Conservation (phyloP, 2,329 filamentous ascomycete genomes). For the Zymoseptoria tritici region DNA sequence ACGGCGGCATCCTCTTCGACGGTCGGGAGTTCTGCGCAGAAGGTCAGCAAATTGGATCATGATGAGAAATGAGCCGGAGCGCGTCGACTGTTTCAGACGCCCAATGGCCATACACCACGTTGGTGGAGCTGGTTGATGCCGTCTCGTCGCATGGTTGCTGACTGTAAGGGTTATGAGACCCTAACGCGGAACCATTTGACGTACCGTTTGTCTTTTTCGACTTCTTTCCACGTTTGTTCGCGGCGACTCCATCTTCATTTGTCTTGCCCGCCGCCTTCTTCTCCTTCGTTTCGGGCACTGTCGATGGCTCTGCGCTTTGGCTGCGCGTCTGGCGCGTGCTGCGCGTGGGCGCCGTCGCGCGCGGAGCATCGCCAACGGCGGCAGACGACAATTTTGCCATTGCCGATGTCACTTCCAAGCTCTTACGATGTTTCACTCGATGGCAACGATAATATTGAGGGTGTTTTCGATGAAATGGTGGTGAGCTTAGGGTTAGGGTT, state of each 20-base stretch:
- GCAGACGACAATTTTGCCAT: not conserved
- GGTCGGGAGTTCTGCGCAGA: constrained; percentile 2
- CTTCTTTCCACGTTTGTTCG: constrained; percentile 2
- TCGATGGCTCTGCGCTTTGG: constrained; percentile 32
- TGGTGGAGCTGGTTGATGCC: not conserved
- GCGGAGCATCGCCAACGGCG: not conserved
- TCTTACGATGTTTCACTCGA: not conserved
- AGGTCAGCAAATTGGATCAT: not conserved
- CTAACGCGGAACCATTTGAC: not conserved
- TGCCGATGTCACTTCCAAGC: not conserved
- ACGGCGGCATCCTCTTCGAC: constrained; percentile 4
- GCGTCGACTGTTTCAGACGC: too few relatives aligned
- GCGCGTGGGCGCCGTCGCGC: not conserved
- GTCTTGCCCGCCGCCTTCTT: not conserved
- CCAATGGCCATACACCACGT: constrained; percentile 3
- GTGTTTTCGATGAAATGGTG: not conserved
- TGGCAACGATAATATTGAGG: not conserved
- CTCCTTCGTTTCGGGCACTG: not conserved
- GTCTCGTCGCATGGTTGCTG: not conserved
- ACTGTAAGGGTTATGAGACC: not conserved
- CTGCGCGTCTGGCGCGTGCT: constrained; percentile 30
- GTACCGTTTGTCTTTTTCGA: constrained; percentile 1
- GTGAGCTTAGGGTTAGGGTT: not conserved
- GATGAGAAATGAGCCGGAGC: not conserved
- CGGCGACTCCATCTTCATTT: not conserved